phyloP scores from a whole-genome alignment of 352 stramenopile species.

The Globisporangium echinulatum region DNA sequence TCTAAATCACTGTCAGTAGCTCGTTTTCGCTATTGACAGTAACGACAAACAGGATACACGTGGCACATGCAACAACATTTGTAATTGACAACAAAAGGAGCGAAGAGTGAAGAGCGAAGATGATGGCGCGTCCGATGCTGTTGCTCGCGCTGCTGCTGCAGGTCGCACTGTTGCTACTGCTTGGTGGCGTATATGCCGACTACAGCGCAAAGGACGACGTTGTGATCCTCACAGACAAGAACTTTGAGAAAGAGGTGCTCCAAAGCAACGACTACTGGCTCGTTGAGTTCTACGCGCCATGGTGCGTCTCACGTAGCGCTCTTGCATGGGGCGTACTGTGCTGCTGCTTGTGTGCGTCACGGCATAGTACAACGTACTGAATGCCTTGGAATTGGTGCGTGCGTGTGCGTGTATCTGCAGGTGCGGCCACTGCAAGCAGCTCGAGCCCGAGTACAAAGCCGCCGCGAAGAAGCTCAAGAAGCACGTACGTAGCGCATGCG shows the following conservation, averaged over 20 bases:
- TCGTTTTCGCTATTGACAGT: too few relatives aligned
- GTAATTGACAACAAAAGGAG: too few relatives aligned
- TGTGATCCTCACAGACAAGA: conserved; percentile 71
- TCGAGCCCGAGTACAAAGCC: conserved; percentile 86
- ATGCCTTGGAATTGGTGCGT: neutral
- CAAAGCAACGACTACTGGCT: conserved; percentile 84
- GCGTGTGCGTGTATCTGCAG: conserved; percentile 15
- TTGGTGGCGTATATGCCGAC: conserved; percentile 10
- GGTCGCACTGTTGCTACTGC: neutral
- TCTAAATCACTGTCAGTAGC: too few relatives aligned
- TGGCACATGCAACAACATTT: too few relatives aligned
- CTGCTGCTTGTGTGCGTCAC: too few relatives aligned
- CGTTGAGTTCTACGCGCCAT: conserved; percentile 92
- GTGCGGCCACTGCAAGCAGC: conserved; percentile 89
- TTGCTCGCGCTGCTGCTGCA: conserved; percentile 3
- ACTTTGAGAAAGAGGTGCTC: conserved; percentile 80
- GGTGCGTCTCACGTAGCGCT: conserved; percentile 22
- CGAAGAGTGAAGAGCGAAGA: too few relatives aligned
- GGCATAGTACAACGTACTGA: too few relatives aligned
- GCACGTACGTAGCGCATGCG: conserved; percentile 26
- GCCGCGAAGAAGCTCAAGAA: conserved; percentile 84
- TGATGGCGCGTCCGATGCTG: neutral
- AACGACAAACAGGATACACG: too few relatives aligned
- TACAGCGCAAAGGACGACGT: conserved; percentile 54
- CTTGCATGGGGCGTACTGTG: neutral